These are phyloP conservation scores for Cucumis sativus DNA, from an alignment of 306 rosid genomes.

Conservation along the genomic window Cucumber_9930_V3 NC_026659.2:9840001-9840500, in stretches of 20 bases:
- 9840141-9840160: constrained; percentile 15
- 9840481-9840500: background rate
- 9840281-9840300: background rate
- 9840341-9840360: background rate
- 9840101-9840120: constrained; percentile 52
- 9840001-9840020: constrained; percentile 24
- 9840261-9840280: background rate
- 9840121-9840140: constrained; percentile 93
- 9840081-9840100: constrained; percentile 68
- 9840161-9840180: background rate
- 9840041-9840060: constrained; percentile 35
- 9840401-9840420: background rate
- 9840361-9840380: background rate
- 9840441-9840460: too few species aligned
- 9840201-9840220: background rate
- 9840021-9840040: constrained; percentile 30
- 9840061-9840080: constrained; percentile 51
- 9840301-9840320: background rate
- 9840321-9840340: background rate
- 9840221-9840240: background rate
- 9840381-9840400: background rate
- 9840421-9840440: background rate
- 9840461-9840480: background rate
- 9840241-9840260: background rate
- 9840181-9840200: background rate